Evolutionary conservation across 139 green algal genomes (phyloP).

Genomic region (Trebouxia sp.): DNA sequence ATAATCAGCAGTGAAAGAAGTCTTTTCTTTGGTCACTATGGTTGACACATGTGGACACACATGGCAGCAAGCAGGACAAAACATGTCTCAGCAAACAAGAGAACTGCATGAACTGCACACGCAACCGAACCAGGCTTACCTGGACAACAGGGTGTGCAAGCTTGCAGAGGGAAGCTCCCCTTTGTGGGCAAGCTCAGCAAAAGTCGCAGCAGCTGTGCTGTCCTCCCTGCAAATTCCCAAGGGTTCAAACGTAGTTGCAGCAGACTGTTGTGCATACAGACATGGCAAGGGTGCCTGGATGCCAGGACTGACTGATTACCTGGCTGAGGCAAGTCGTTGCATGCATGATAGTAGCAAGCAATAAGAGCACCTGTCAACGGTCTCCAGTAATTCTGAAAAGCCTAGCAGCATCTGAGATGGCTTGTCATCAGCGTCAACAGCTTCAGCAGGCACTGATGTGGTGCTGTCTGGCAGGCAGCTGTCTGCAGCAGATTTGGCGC

Average conservation of each 20-base stretch:
- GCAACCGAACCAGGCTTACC: too few species aligned
- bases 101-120: too few species aligned
- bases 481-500: not conserved
- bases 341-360: not conserved
- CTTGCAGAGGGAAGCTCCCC: not conserved
- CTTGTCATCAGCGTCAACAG: not conserved
- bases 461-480: not conserved
- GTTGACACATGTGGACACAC: too few species aligned
- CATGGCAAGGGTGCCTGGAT: too few species aligned
- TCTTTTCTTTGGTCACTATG: too few species aligned
- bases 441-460: not conserved
- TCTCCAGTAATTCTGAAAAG: not conserved
- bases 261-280: too few species aligned
- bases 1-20: too few species aligned
- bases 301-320: too few species aligned
- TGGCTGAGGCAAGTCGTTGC: too few species aligned
- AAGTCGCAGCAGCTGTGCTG: not conserved
- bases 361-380: not conserved
- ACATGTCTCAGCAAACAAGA: too few species aligned
- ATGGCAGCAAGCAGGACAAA: too few species aligned
- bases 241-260: too few species aligned
- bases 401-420: not conserved
- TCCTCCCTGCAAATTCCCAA: not conserved
- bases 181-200: not conserved
- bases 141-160: not conserved